These are phyloP conservation scores for Chloranthus sessilifolius DNA, from an alignment of 164 flowering plant species.

Conservation along the genomic window DNA sequence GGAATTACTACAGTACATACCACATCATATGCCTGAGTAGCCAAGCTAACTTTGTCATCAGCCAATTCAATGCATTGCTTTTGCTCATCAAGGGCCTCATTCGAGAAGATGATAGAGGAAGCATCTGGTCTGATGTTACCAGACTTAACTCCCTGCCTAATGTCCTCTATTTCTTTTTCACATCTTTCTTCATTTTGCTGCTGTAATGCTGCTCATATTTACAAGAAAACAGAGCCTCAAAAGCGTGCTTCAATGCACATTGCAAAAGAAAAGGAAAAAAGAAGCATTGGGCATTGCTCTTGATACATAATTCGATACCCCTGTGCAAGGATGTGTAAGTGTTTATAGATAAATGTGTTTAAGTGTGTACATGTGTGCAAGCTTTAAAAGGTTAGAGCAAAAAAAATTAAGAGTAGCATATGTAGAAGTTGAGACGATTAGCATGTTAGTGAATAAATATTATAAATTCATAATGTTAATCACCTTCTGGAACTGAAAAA, in stretches of 20 bases:
- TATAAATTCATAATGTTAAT: too few relatives aligned
- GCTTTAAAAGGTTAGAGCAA: background rate
- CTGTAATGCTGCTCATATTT: conserved; percentile 50
- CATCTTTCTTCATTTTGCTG: conserved; percentile 84
- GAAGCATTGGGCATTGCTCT: background rate
- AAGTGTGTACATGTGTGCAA: background rate
- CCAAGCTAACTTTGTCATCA: conserved; percentile 92
- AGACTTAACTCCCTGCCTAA: conserved; percentile 49
- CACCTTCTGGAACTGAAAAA: too few relatives aligned
- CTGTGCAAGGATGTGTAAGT: too few relatives aligned
- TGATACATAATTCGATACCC: too few relatives aligned
- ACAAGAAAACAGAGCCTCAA: conserved; percentile 9
- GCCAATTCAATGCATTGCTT: conserved; percentile 88
- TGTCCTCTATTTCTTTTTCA: conserved; percentile 79
- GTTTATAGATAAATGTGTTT: too few relatives aligned
- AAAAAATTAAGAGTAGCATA: background rate
- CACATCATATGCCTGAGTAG: conserved; percentile 87
- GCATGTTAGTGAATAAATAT: too few relatives aligned
- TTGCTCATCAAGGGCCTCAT: conserved; percentile 93
- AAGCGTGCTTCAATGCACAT: background rate
- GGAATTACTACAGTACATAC: conserved; percentile 27
- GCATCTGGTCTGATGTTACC: conserved; percentile 57
- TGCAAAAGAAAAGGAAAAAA: background rate
- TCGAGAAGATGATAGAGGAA: conserved; percentile 66
- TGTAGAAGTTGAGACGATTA: too few relatives aligned